Evolutionary conservation across 2,329 filamentous ascomycete genomes (phyloP), one percentile per base, ranked within the genome.

Genomic region (Nemania abortiva): DNA sequence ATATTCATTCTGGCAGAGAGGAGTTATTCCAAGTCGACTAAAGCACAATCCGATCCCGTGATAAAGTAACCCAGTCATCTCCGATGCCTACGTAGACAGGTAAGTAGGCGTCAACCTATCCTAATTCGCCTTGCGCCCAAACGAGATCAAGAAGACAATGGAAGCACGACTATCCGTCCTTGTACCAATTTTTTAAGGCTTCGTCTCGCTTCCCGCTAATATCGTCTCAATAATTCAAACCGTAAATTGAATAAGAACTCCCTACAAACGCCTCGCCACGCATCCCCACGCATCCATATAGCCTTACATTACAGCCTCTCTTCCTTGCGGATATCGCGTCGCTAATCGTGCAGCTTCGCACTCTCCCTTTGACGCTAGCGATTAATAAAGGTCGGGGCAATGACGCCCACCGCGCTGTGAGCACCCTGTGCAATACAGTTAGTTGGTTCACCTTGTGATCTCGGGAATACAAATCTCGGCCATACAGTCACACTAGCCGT

Each of bases 401-500:
- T 72, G 73, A 57, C 79, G 78, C 15, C 79, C 78, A n/a, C 80
- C 76, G 20, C 80, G 76, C 42, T 74, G 75, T 18, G 80, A 80
- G 63, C 81, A 82, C 81, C 81, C 81, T 82, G 27, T 20, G 63
- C 1, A 50, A n/a, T 55, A 24, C 10, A 2, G 59, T 71, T 11
- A 72, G 71, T 50, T 20, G 13, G 45, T 49, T 57, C 45, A 56
- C 70, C 72, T 63, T 64, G 66, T 49, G 59, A 66, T 24, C 15
- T 50, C 18, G 65, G 47, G 64, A 66, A 64, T 60, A 42, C 52
- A n/a, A 7, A 15, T 18, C 59, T 42, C 10, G 39, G 29, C 24
- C 82, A 65, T 82, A 86, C 84, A 86, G 63, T 86, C 84, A 71
- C 84, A 86, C 84, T 85, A 65, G 18, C 63, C 34, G 29, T 10